Base-by-base conservation (phyloP, 768 basidiomycete species). In the Pleurotus citrinopileatus region DNA sequence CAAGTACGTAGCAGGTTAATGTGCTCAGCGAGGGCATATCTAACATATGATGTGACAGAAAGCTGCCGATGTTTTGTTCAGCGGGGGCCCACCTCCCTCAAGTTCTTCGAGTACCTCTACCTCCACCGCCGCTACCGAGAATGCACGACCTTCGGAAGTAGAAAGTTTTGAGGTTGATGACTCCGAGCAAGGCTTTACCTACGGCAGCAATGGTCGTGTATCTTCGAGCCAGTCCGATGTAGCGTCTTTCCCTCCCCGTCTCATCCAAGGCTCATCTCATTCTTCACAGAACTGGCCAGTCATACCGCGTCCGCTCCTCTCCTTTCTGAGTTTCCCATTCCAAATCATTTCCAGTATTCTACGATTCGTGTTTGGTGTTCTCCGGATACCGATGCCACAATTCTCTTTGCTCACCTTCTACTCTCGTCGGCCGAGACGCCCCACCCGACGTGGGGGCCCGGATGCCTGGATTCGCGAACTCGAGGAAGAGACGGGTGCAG, bases 401-500 rank as follows among this genome's bases (percentile, higher is more conserved):
- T 80, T 86, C 64, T 69, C 70, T 26, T 65, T 72, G 1, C 67
- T 84, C 59, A 77, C 73, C 44, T 72, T 81, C 58, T 76, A 79
- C 58, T 62, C 70, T 2, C 70, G 74, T 8, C 60, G 72, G 2
- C 63, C 65, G 10, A 70, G 73, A 9, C 68, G 72, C 8, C 52
- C 67, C 26, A 62, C 66, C 54, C 70, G 81, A 2, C 69, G 71
- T n/a, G 74, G 80, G 13, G 86, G 82, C 0, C 77, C 82, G 0
- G 91, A 91, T 57, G 76, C 85, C 23, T 93, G 90, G 87, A 75
- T 95, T 15, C 78, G 84, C 19, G 81, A 86, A 26, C 76, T 94
- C 3, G 91, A 95, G 65, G 90, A 93, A 55, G 89, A 91, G 65
- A 92, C 91, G 0, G 91, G 91, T 3, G 90, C 89, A 0, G 70